Conservation (phyloP, 768 basidiomycete species). For the Calocera cornea region DNA sequence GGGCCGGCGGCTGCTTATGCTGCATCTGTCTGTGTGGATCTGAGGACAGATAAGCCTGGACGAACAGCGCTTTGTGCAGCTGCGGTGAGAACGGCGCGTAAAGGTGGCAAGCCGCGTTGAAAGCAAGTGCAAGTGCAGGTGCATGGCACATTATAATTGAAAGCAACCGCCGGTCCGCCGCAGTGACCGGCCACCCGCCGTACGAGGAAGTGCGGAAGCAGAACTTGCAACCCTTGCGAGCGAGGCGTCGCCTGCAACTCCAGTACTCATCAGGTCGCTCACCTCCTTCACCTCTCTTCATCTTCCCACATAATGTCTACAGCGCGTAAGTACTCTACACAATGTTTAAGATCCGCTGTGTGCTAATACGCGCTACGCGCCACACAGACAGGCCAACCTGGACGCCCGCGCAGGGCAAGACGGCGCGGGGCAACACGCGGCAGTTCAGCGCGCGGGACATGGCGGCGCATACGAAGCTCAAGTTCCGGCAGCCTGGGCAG, state of each 20-base stretch:
- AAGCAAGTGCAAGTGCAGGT: too few relatives aligned
- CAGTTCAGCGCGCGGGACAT: constrained; percentile 89
- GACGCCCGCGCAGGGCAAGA: constrained; percentile 90
- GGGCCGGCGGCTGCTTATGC: too few relatives aligned
- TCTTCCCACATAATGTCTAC: constrained; percentile 50
- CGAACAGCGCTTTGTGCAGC: too few relatives aligned
- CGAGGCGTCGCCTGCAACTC: not conserved
- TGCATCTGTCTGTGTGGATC: too few relatives aligned
- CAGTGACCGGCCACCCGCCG: not conserved
- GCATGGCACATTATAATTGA: too few relatives aligned
- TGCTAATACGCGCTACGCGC: constrained; percentile 3
- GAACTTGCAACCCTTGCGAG: not conserved
- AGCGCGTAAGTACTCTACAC: too few relatives aligned
- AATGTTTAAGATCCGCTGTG: too few relatives aligned
- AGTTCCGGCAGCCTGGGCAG: constrained; percentile 94
- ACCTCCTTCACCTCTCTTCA: not conserved
- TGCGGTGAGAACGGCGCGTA: too few relatives aligned
- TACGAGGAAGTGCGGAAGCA: not conserved
- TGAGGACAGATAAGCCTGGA: too few relatives aligned
- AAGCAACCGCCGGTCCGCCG: too few relatives aligned
- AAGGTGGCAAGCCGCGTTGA: too few relatives aligned
- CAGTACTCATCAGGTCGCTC: not conserved
- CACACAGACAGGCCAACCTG: constrained; percentile 73
- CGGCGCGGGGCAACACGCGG: constrained; percentile 81
- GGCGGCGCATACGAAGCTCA: constrained; percentile 92